Base-by-base conservation (phyloP, 176 grass and related monocot genomes). In the Zea luxurians region DNA sequence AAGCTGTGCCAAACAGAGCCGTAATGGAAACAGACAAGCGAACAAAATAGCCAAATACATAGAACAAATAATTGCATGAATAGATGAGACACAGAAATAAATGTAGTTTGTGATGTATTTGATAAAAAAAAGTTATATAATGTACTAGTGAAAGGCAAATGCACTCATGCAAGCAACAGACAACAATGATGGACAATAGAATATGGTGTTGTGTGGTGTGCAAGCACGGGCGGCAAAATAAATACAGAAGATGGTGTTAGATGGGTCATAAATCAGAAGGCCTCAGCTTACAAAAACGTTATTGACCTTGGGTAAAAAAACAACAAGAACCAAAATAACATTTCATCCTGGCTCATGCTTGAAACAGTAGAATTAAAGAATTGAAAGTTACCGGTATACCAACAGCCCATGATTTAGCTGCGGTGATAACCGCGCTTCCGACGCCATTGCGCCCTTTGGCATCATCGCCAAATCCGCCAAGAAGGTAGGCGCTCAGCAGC, bases 381-480 rank as follows among this genome's bases (percentile, higher is more conserved):
- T 50, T 35, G 41, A 83, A 68, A 52, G 11, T 89, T 89, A 99
- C 96, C 80, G 88, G 96, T 73, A 99, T 93, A 49, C 96, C 96
- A 54, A 89, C 68, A 64, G 61, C 88, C 92, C 92, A 95, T 10
- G 92, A 91, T 80, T 95, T 95, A 1, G 83, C 89, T 1, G 91
- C 88, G 49, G 84, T 73, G 37, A 68, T 13, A 74, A 89, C 80
- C 48, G 92, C 96, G 6, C 75, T 91, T 4, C 64, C 85, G 2
- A 80, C 87, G 15, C 92, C 96, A 81, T 87, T 95, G 72, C 83
- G 46, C 81, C 96, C 96, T 81, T 88, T 99, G 0, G 85, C 96
- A 44, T 95, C 92, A 79, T 99, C 90, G 4, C 92, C 90, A 74
- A 92, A 95, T 72, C 78, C 92, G 70, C 92, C 92, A 50, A 99